Evolutionary conservation across 192 early-diverging fungal genomes (phyloP).

Genomic region (Coemansia sp.): DNA sequence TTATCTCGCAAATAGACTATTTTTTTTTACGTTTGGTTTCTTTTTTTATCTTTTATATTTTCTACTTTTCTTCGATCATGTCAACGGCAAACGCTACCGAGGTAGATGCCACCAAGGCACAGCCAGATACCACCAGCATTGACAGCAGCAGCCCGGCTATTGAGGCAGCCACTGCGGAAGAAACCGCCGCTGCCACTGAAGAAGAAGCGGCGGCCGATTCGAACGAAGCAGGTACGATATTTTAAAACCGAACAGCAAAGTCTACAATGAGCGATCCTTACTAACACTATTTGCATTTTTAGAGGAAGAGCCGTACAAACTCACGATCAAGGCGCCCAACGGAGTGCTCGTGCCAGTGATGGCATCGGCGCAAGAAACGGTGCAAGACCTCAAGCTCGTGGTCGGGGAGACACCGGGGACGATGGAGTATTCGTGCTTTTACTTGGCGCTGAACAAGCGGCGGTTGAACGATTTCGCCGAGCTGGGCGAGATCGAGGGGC

Average conservation of each 20-base stretch:
- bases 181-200: neutral
- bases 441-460: conserved; percentile 68
- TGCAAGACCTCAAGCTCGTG: conserved; percentile 85
- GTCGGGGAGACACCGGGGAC: conserved; percentile 84
- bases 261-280: neutral
- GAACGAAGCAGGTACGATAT: neutral
- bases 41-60: conserved; percentile 4
- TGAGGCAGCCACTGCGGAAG: neutral
- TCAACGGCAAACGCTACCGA: conserved; percentile 18
- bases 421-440: conserved; percentile 90
- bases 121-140: neutral
- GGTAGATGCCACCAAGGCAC: conserved; percentile 9
- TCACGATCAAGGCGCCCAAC: conserved; percentile 48
- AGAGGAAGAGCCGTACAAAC: conserved; percentile 41
- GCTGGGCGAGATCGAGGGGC: conserved; percentile 64
- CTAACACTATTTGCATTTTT: neutral
- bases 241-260: neutral
- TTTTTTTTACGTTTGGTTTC: conserved; percentile 3
- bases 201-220: neutral
- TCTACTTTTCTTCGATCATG: conserved; percentile 20
- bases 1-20: neutral
- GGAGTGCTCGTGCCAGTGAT: conserved; percentile 33
- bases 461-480: conserved; percentile 75
- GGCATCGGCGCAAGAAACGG: conserved; percentile 67
- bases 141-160: neutral